A percentile compares a stretch with the other conserved stretches of the same genome.
phyloP scores from a whole-genome alignment of 441 rosid species.

The Bocquillonia castaneifolia region DNA sequence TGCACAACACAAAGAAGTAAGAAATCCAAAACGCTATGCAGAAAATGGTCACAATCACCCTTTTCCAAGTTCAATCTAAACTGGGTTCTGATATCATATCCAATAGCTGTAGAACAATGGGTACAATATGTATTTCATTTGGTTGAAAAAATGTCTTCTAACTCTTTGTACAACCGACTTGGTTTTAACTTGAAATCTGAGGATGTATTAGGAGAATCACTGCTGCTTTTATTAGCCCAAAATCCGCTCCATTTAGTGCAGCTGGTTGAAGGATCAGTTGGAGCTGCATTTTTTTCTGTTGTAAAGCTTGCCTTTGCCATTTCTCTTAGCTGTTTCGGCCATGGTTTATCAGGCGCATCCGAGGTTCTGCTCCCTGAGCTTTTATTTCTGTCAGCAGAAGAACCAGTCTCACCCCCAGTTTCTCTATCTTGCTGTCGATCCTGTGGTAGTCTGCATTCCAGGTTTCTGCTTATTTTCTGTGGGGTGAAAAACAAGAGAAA shows the following conservation, averaged over 20 bases:
- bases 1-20: too few relatives aligned
- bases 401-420: conserved; percentile 30
- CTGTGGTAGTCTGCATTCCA: conserved; percentile 42
- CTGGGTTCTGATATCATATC: not conserved
- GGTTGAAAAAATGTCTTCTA: conserved; percentile 81
- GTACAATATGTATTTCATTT: conserved; percentile 33
- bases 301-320: conserved; percentile 78
- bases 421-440: conserved; percentile 32
- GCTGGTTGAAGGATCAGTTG: conserved; percentile 73
- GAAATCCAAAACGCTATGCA: too few relatives aligned
- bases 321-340: conserved; percentile 72
- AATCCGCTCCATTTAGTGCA: conserved; percentile 60
- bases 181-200: conserved; percentile 57
- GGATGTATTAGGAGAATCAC: conserved; percentile 51
- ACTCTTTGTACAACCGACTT: conserved; percentile 63
- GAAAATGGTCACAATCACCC: not conserved
- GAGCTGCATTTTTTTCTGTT: conserved; percentile 41
- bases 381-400: conserved; percentile 41
- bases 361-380: conserved; percentile 56
- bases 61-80: not conserved
- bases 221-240: conserved; percentile 60
- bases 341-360: conserved; percentile 52
- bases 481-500: conserved; percentile 50
- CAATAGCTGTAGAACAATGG: not conserved
- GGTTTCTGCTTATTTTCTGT: conserved; percentile 34